These are phyloP conservation scores for Epicoccum sorghinum DNA, from an alignment of 2,329 filamentous ascomycete species.

Conservation along the genomic window DNA sequence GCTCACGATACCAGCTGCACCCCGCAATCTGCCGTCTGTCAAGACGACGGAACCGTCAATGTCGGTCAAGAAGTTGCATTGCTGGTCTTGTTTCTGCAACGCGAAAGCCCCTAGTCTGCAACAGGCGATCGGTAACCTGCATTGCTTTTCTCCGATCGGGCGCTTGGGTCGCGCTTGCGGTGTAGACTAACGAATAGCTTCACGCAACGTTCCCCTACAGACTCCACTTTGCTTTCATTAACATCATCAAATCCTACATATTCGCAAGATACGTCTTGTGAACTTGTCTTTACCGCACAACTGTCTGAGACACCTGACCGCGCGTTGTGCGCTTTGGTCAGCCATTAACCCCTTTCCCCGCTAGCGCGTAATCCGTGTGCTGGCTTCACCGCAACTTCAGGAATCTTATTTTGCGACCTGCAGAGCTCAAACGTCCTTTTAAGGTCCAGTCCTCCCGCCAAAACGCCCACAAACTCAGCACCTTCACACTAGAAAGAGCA, in stretches of 20 bases:
- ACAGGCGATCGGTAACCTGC: conserved; percentile 12
- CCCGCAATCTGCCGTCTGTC: conserved; percentile 13
- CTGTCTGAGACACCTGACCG: conserved; percentile 40
- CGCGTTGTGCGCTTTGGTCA: conserved; percentile 39
- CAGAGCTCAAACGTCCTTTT: conserved; percentile 33
- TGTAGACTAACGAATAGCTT: conserved; percentile 19
- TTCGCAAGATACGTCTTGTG: conserved; percentile 5
- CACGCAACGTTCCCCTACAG: conserved; percentile 14
- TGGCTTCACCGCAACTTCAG: conserved; percentile 47
- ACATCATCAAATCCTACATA: conserved; percentile 2
- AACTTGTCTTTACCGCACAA: conserved; percentile 15
- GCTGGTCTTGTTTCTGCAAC: conserved; percentile 9
- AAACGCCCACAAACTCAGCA: conserved; percentile 12
- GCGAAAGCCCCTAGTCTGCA: conserved; percentile 6
- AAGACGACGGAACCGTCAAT: conserved; percentile 4
- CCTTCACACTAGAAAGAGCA: conserved; percentile 19
- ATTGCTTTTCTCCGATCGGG: conserved; percentile 16
- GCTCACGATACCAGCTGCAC: conserved; percentile 17
- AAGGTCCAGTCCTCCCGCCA: conserved; percentile 29
- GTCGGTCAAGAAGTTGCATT: conserved; percentile 14
- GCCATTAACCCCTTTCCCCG: conserved; percentile 34
- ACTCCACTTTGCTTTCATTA: conserved; percentile 9
- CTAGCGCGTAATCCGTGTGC: conserved; percentile 44
- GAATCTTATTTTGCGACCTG: conserved; percentile 34
- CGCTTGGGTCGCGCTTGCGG: conserved; percentile 19